Percentiles rank a stretch among this genome's conserved stretches.
Conservation (phyloP, 331 rosid species). For the Erythrophleum ivorense region DNA sequence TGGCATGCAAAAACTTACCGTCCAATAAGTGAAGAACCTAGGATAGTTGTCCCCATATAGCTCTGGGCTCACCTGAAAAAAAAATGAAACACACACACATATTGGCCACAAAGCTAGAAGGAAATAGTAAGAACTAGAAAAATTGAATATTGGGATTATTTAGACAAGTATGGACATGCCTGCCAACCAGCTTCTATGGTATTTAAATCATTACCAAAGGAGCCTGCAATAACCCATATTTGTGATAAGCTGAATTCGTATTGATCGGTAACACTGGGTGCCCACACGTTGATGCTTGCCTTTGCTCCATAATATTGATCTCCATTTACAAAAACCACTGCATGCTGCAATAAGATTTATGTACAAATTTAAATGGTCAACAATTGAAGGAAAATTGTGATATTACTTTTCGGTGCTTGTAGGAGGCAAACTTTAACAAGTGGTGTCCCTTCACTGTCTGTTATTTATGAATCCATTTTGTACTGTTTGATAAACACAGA, state of each 20-base stretch:
- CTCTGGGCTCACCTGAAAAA: conserved; percentile 90
- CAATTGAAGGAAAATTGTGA: too few species aligned
- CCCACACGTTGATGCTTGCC: conserved; percentile 88
- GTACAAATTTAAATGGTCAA: conserved; percentile 28
- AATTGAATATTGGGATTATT: neutral
- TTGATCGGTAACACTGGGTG: conserved; percentile 75
- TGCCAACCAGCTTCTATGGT: conserved; percentile 99
- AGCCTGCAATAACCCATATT: conserved; percentile 95
- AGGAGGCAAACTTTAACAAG: conserved; percentile 9
- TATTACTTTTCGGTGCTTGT: neutral
- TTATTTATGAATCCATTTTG: neutral
- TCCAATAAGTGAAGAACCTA: conserved; percentile 97
- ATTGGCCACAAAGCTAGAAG: neutral
- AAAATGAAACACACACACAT: too few species aligned
- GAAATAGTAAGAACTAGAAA: neutral
- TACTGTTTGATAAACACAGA: neutral
- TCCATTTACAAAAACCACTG: conserved; percentile 91
- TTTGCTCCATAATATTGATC: conserved; percentile 97
- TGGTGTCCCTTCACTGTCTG: conserved; percentile 11
- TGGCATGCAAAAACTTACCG: conserved; percentile 59
- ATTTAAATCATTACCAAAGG: conserved; percentile 86
- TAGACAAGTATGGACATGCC: conserved; percentile 51
- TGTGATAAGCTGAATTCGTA: conserved; percentile 97
- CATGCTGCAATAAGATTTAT: conserved; percentile 68
- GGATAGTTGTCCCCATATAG: conserved; percentile 94